phyloP scores from a whole-genome alignment of 305 asterid species.

The Rubia occidens region DNA sequence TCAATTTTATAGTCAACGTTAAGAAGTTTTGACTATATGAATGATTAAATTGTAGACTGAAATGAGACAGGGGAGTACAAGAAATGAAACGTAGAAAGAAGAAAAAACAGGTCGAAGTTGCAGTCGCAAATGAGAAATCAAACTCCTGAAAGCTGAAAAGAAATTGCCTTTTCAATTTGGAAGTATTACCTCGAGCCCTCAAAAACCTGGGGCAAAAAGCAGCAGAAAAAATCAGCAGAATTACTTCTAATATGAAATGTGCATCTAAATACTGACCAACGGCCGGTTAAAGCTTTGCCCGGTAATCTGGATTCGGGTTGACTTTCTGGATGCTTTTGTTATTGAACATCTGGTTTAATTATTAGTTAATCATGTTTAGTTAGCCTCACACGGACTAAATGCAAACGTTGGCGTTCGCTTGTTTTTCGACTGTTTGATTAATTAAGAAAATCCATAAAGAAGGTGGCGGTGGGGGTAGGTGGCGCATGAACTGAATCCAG shows the following conservation, averaged over 20 bases:
- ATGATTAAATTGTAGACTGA: too few species aligned
- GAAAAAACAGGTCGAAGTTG: not conserved
- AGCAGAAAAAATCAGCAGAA: constrained; percentile 1
- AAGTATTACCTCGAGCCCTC: constrained; percentile 25
- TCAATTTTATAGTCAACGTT: too few species aligned
- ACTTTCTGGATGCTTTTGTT: constrained; percentile 7
- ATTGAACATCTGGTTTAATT: not conserved
- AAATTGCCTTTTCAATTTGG: not conserved
- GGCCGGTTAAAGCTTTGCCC: constrained; percentile 10
- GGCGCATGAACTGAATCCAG: constrained; percentile 10
- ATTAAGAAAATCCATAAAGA: not conserved
- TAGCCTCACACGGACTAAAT: not conserved
- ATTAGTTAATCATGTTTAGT: not conserved
- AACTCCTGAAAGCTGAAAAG: not conserved
- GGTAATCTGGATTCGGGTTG: constrained; percentile 18
- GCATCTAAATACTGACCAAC: constrained; percentile 8
- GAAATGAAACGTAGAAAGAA: too few species aligned
- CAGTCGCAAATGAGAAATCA: not conserved
- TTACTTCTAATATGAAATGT: too few species aligned
- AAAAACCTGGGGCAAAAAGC: constrained; percentile 4
- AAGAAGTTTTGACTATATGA: too few species aligned
- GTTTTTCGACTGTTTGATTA: not conserved
- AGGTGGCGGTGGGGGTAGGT: constrained; percentile 3
- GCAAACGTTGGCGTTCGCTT: not conserved
- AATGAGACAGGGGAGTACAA: too few species aligned